phyloP scores from a whole-genome alignment of 2,329 filamentous ascomycete species.

The Stemphylium beticola region DNA sequence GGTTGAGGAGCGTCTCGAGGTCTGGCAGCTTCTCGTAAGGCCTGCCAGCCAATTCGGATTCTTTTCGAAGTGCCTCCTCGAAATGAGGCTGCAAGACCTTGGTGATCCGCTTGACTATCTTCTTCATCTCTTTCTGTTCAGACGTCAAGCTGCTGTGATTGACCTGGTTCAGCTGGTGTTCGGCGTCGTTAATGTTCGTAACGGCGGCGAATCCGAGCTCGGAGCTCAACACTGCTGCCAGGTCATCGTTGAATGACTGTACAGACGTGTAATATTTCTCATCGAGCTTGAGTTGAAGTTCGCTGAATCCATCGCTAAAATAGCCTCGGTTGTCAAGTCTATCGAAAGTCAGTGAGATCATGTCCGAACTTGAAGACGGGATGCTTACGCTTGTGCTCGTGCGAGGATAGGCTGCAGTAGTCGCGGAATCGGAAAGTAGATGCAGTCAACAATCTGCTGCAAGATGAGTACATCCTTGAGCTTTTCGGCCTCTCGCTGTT shows the following conservation, averaged over 20 bases:
- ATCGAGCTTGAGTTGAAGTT: slow-evolving; percentile 60
- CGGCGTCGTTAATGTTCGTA: slow-evolving; percentile 48
- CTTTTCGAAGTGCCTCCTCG: slow-evolving; percentile 76
- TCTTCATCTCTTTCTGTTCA: slow-evolving; percentile 81
- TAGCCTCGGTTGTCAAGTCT: slow-evolving; percentile 58
- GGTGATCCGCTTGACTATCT: slow-evolving; percentile 86
- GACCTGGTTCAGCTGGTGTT: slow-evolving; percentile 51
- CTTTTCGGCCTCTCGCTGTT: slow-evolving; percentile 78
- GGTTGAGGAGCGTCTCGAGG: slow-evolving; percentile 74
- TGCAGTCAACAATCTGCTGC: slow-evolving; percentile 79
- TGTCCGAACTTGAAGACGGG: not conserved
- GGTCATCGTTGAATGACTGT: slow-evolving; percentile 64
- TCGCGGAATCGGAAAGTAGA: slow-evolving; percentile 88
- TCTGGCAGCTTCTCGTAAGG: slow-evolving; percentile 75
- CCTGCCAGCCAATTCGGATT: slow-evolving; percentile 78
- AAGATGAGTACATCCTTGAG: slow-evolving; percentile 78
- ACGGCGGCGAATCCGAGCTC: slow-evolving; percentile 58
- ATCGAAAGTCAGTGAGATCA: not conserved
- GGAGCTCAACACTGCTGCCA: slow-evolving; percentile 62
- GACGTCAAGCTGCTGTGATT: slow-evolving; percentile 52
- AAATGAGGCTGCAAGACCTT: slow-evolving; percentile 80
- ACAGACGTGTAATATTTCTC: slow-evolving; percentile 67
- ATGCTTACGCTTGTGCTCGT: slow-evolving; percentile 80
- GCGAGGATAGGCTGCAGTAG: slow-evolving; percentile 79
- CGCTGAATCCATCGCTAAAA: slow-evolving; percentile 61